These are phyloP conservation scores for Cryphonectria radicalis DNA, from an alignment of 2,329 filamentous ascomycete species.

Conservation along the genomic window DNA sequence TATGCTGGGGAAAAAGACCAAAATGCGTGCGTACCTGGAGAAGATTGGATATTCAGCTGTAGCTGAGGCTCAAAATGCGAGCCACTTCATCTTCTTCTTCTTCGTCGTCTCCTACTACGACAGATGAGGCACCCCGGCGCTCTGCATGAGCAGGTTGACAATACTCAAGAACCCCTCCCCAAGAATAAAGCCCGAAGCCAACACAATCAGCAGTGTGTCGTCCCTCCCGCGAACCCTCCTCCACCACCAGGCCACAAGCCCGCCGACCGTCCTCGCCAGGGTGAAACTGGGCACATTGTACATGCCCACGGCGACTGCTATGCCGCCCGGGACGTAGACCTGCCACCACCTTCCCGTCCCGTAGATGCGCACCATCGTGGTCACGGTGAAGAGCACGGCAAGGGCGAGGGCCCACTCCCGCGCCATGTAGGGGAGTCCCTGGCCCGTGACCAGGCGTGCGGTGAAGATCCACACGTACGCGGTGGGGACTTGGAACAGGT, in stretches of 20 bases:
- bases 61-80: neutral
- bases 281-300: constrained; percentile 83
- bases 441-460: constrained; percentile 86
- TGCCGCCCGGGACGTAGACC: constrained; percentile 82
- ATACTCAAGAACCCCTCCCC: constrained; percentile 93
- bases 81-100: neutral
- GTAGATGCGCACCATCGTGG: constrained; percentile 72
- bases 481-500: constrained; percentile 91
- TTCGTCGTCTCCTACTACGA: constrained; percentile 35
- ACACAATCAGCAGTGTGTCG: constrained; percentile 83
- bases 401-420: constrained; percentile 77
- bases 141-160: constrained; percentile 82
- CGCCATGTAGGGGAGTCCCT: constrained; percentile 84
- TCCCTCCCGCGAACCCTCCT: constrained; percentile 52
- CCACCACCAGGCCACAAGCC: constrained; percentile 79
- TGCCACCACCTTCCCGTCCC: constrained; percentile 66
- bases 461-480: constrained; percentile 97
- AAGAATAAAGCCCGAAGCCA: constrained; percentile 87
- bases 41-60: neutral
- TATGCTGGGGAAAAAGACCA: neutral
- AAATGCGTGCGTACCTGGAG: neutral
- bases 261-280: constrained; percentile 82
- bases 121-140: constrained; percentile 74
- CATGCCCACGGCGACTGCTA: constrained; percentile 89
- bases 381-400: constrained; percentile 72